Conservation (phyloP, 2,329 filamentous ascomycete species). For the Claviceps pusilla region DNA sequence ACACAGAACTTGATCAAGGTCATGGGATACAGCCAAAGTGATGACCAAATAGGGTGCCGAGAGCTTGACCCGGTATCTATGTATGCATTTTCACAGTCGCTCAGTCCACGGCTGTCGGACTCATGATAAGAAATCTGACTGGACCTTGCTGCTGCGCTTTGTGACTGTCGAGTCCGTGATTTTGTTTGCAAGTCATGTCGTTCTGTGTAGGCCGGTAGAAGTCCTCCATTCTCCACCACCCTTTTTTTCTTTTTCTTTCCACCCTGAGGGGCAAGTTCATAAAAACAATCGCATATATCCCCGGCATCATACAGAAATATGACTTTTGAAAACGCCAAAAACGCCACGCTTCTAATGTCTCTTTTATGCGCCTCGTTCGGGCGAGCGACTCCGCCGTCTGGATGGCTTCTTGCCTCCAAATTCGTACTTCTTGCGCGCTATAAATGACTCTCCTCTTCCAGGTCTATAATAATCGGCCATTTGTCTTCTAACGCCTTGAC, state of each 20-base stretch:
- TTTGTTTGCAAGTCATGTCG: neutral
- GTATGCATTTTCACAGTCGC: neutral
- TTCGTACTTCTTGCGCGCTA: neutral
- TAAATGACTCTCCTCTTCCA: neutral
- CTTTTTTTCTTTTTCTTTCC: too few relatives aligned
- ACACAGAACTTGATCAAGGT: neutral
- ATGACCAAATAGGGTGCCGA: neutral
- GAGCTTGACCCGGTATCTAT: neutral
- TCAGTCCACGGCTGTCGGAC: neutral
- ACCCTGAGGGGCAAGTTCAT: too few relatives aligned
- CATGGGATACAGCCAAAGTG: neutral
- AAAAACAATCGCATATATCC: too few relatives aligned
- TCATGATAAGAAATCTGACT: neutral
- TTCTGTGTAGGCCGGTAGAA: neutral
- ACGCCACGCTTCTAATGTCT: neutral
- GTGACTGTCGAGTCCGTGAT: neutral
- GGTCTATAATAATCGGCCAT: slow-evolving; percentile 17
- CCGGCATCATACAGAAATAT: too few relatives aligned
- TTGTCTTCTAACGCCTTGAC: neutral
- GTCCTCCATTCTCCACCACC: too few relatives aligned
- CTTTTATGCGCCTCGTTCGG: neutral
- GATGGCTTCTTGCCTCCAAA: neutral
- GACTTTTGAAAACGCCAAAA: neutral
- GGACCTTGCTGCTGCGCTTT: neutral
- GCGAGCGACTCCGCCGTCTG: slow-evolving; percentile 1